Evolutionary conservation across 768 basidiomycete genomes (phyloP), one percentile per base, ranked within the genome.

Genomic region (Termitomyces sp.): DNA sequence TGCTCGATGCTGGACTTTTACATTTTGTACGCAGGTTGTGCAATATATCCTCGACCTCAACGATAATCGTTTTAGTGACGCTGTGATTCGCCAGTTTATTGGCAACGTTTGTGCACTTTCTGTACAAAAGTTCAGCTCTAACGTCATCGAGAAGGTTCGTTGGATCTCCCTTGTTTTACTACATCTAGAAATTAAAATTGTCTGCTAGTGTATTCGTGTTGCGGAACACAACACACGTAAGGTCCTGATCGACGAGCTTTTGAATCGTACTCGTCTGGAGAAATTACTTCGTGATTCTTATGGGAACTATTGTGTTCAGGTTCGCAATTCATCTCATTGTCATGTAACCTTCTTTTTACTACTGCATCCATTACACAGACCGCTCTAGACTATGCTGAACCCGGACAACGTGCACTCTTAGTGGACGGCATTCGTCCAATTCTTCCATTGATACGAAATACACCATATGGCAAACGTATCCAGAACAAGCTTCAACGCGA

Each of bases 341-440:
- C 42, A 38, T 42, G 20, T 47, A 12, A 28, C 33, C 10, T 61
- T 28, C 9, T 42, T 30, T 30, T 56, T 54, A 64, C 43, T 47
- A 65, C 60, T 55, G 16, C 24, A 24, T 42, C 35, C 56, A 65
- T 61, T 43, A 10, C 22, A 12, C 72, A 98, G 89, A 99, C 97
- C 57, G 95, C 96, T 40, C 77, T 98, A 54, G 97, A 99, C 72
- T 99, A 98, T 63, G 94, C 97, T 36, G 97, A 98, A 65, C 89
- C 94, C n/a, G 78, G 72, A 22, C 97, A 99, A 72, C 88, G 97
- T 58, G 85, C 88, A 5, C 80, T 94, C 61, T 86, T 99, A 26
- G 93, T 99, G 20, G 96, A 98, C 68, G 93, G 92, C 64, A 99
- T 99, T 70, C 90, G 97, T 51, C 97, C 97, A n/a, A 94, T 98